Evolutionary conservation across 345 rosid genomes (phyloP), one percentile per base, ranked within the genome.

Genomic region (Hibiscus mutabilis): DNA sequence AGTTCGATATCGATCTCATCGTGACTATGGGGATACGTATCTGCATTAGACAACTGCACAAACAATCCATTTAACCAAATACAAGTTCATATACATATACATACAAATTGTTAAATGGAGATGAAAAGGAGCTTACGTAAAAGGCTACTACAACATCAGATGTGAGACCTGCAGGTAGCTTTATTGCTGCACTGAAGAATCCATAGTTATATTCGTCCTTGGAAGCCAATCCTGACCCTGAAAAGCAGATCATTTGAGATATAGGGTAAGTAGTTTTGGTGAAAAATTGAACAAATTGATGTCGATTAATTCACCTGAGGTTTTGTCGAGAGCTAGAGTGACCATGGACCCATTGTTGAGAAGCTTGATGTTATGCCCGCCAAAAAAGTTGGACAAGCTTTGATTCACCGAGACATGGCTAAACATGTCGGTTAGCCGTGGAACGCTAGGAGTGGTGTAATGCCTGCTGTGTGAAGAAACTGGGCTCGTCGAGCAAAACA

Each of bases 91-190:
- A 62, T 35, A n/a, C 2, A 40, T 52, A 53, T 18, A 53, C 8
- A 64, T 22, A 42, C 31, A 64, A 40, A 62, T 7, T 15, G 44
- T 40, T 40, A 40, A 40, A 40, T 35, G 40, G 8, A 6, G 40
- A 46, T 46, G 51, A 33, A 42, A 56, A 42, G 69, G 6, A 24
- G 35, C 14, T 79, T 85, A 90, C 98, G 72, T 94, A 94, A 83
- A 91, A 94, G 66, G 98, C 98, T 8, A 90, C 88, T 0, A 94
- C 98, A 64, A 94, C 98, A 35, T 97, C 98, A 21, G 97, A 85
- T 44, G 97, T 78, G 55, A 88, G 82, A 58, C 96, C 97, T 27
- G 91, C 83, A 0, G 98, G 97, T 74, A 94, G 82, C 75, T 94
- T 91, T 37, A 94, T 82, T 60, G 93, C 90, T 42, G 96, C 89